Base-by-base conservation (phyloP, 2,329 filamentous ascomycete genomes). In the Curvularia hawaiiensis region DNA sequence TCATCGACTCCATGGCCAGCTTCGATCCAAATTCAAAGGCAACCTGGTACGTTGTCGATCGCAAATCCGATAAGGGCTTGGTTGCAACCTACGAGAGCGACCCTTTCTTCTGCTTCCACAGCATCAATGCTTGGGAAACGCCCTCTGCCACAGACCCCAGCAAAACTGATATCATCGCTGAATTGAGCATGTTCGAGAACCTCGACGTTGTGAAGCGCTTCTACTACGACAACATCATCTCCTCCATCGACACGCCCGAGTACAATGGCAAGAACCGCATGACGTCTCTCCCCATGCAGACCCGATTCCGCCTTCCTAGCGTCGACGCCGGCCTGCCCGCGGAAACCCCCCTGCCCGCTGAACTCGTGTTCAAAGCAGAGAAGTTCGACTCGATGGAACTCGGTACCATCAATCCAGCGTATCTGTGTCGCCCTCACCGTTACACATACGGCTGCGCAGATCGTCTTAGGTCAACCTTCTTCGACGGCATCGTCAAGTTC, bases 51-150 rank as follows among this genome's bases (percentile, higher is more conserved):
- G 84, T 96, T 0, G 75, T 96, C 18, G 90, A 95, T 70, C 85
- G 91, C 1, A 80, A 71, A 3, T 75, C 80, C 2, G 83, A 81
- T 4, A 80, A 81, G 47, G 90, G 91, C 0, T 77, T 95, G 0
- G 82, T 95, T 0, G 88, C 85, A 8, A 84, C 82, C 1, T 93
- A 90, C 67, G 83, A 88, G 18, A 88, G 85, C 16, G 82, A 85
- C 0, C 83, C 89, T 0, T 87, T 87, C 46, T 96, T 93, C 79
- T 88, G 86, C 75, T 96, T 96, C 74, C 91, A 96, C 75, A 85
- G 85, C 0, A 80, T 91, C 70, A 96, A 96, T 64, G 85, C 90
- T 0, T 95, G 88, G 71, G 90, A 94, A 67, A 84, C 90, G 61
- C 64, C 74, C 0, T 78, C 75, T 0, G 52, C 72, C 3, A 63